These are phyloP conservation scores for Syncephalastrum sp. DNA, from an alignment of 371 early-diverging fungal species.

Conservation along the genomic window DNA sequence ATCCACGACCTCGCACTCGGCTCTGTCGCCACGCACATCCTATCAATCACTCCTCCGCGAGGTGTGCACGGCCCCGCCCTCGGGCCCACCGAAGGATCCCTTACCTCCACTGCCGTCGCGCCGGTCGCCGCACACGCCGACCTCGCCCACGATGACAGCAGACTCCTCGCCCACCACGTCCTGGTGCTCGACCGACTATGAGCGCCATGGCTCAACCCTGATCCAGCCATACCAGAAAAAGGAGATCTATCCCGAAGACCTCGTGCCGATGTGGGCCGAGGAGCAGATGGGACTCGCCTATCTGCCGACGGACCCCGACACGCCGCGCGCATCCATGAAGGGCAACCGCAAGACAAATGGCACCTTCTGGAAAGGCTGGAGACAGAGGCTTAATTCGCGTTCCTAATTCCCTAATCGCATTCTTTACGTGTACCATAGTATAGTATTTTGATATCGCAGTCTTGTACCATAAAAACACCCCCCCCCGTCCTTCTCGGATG, in stretches of 20 bases:
- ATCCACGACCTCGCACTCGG: slow-evolving; percentile 1
- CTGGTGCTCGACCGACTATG: slow-evolving; percentile 23
- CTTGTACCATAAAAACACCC: no score
- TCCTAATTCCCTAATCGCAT: no score
- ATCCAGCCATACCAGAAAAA: no score
- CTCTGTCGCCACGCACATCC: slow-evolving; percentile 1
- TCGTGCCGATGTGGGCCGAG: no score
- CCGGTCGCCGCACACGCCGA: slow-evolving; percentile 6
- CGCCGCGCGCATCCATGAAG: no score
- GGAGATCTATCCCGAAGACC: no score
- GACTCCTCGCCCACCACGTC: slow-evolving; percentile 15
- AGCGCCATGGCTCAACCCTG: no score
- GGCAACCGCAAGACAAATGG: slow-evolving; percentile 2
- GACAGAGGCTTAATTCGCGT: slow-evolving; percentile 8
- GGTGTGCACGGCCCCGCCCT: slow-evolving; percentile 19
- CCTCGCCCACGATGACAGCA: slow-evolving; percentile 3
- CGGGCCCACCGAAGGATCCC: slow-evolving; percentile 24
- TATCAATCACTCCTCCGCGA: slow-evolving; percentile 12
- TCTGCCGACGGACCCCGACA: no score
- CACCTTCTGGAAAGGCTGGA: slow-evolving; percentile 27
- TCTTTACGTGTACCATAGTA: no score
- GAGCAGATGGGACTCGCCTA: no score
- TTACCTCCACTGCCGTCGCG: slow-evolving; percentile 21
- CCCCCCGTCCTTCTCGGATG: no score
- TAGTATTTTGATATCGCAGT: no score